Evolutionary conservation across 331 rosid species (phyloP).

Genomic region (Spiraea crenata): DNA sequence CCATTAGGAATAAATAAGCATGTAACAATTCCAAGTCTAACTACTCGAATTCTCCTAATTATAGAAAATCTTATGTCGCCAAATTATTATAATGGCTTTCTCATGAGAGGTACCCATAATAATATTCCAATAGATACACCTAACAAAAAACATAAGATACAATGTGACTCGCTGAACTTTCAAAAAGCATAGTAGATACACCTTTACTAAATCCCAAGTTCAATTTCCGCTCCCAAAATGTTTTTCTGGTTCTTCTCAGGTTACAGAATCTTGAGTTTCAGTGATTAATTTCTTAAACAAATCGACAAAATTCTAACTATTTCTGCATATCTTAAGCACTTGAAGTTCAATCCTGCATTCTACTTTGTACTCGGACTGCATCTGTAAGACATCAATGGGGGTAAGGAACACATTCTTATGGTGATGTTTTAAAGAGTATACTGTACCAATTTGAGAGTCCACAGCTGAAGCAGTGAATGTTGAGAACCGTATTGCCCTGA

Average conservation of each 20-base stretch:
- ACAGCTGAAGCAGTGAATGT: conserved; percentile 22
- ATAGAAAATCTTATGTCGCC: no score
- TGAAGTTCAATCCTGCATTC: background rate
- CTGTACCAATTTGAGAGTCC: conserved; percentile 32
- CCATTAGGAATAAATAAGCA: no score
- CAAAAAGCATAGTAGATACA: no score
- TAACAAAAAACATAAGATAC: no score
- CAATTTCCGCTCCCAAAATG: background rate
- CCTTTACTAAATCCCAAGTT: background rate
- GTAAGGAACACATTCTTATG: conserved; percentile 10
- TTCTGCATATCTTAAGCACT: conserved; percentile 6
- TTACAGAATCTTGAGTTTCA: conserved; percentile 8
- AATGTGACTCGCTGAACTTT: no score
- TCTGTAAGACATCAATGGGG: conserved; percentile 18
- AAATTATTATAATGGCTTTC: no score
- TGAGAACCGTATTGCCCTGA: conserved; percentile 36
- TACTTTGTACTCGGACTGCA: conserved; percentile 9
- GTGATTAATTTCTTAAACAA: background rate
- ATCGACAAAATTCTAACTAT: background rate
- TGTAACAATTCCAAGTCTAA: no score
- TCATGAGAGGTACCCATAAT: no score
- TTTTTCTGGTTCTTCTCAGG: background rate
- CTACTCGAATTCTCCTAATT: no score
- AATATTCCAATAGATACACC: no score
- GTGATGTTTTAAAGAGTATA: conserved; percentile 23